Conservation (phyloP, 805 yeast species). For the Candida odintsovae region DNA sequence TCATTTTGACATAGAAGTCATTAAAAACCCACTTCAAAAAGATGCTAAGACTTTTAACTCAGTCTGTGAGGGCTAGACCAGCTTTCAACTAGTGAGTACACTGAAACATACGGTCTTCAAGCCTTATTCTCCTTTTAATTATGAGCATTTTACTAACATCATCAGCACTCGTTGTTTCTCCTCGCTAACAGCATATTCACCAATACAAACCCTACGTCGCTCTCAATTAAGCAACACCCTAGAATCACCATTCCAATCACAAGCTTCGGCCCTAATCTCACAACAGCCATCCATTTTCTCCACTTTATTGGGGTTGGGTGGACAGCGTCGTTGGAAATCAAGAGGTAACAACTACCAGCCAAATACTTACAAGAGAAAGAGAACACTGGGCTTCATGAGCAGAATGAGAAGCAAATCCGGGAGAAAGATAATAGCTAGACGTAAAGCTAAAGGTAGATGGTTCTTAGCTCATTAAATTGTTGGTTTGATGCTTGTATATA, state of each 20-base stretch:
- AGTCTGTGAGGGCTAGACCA: background rate
- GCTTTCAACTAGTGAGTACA: background rate
- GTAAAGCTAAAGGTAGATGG: slow-evolving; percentile 92
- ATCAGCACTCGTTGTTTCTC: slow-evolving; percentile 11
- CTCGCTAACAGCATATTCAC: slow-evolving; percentile 14
- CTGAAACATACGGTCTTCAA: background rate
- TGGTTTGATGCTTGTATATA: background rate
- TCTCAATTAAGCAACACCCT: slow-evolving; percentile 14
- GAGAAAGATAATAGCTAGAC: slow-evolving; percentile 67
- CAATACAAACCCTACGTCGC: slow-evolving; percentile 15
- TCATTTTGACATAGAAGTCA: background rate
- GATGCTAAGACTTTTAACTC: background rate
- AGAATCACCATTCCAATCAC: slow-evolving; percentile 18
- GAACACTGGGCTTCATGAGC: slow-evolving; percentile 84
- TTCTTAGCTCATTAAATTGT: slow-evolving; percentile 62
- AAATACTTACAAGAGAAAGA: slow-evolving; percentile 81
- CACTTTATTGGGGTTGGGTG: slow-evolving; percentile 27
- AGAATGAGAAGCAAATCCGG: slow-evolving; percentile 73
- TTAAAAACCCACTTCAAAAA: background rate
- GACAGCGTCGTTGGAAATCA: slow-evolving; percentile 70
- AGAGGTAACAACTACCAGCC: slow-evolving; percentile 97
- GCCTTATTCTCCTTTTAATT: background rate
- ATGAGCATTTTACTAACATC: background rate
- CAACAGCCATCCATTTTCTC: slow-evolving; percentile 23
- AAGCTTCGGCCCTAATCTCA: slow-evolving; percentile 7